Conservation (phyloP, 2,329 filamentous ascomycete genomes). For the Nakataea oryzae region DNA sequence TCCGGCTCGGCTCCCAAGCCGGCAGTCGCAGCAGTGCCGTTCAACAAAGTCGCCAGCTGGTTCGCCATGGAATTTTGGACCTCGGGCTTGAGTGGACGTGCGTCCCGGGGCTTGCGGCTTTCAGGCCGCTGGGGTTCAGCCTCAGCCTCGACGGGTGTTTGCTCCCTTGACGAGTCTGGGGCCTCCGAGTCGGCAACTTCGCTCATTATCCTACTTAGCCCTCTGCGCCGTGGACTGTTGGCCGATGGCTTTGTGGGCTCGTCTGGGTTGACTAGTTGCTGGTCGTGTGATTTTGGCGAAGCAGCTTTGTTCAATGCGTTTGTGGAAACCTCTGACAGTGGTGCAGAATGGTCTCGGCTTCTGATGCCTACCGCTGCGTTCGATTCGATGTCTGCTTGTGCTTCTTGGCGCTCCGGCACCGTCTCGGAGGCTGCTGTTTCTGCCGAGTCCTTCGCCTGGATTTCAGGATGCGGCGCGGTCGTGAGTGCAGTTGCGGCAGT, state of each 20-base stretch:
- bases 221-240: constrained; percentile 9
- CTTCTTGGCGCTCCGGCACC: constrained; percentile 19
- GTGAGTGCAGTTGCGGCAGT: not conserved
- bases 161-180: constrained; percentile 13
- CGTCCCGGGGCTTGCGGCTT: constrained; percentile 4
- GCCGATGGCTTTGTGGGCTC: not conserved
- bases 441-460: not conserved
- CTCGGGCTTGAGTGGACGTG: constrained; percentile 7
- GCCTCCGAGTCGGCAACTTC: constrained; percentile 34
- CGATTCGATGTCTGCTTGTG: not conserved
- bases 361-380: constrained; percentile 10
- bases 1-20: constrained; percentile 3
- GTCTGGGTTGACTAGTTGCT: constrained; percentile 5
- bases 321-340: constrained; percentile 29
- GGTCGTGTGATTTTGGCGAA: constrained; percentile 15
- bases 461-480: no score
- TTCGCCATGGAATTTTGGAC: constrained; percentile 8
- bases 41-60: constrained; percentile 9
- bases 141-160: constrained; percentile 8
- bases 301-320: constrained; percentile 31
- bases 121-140: constrained; percentile 7
- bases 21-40: constrained; percentile 1
- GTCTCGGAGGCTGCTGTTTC: constrained; percentile 22
- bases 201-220: constrained; percentile 21
- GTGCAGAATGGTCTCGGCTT: constrained; percentile 14